Evolutionary conservation across 192 early-diverging fungal genomes (phyloP).

Genomic region (Linderina pennispora): DNA sequence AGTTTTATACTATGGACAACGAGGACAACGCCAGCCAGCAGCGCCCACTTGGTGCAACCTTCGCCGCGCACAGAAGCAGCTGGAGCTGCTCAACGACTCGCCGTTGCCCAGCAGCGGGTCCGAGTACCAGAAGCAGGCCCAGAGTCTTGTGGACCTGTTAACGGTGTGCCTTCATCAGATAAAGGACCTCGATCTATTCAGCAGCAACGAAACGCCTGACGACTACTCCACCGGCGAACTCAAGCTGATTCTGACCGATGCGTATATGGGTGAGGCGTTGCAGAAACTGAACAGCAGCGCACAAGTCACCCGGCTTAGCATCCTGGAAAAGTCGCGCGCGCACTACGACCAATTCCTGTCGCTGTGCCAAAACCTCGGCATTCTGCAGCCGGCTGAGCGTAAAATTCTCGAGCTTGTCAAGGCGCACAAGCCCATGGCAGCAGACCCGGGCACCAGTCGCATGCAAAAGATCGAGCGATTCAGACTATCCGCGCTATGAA

Average conservation of each 20-base stretch:
- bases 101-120: constrained; percentile 21
- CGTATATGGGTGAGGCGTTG: constrained; percentile 35
- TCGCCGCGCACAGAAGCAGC: constrained; percentile 33
- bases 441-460: constrained; percentile 10
- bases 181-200: constrained; percentile 65
- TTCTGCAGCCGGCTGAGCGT: constrained; percentile 34
- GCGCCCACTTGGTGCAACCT: constrained; percentile 20
- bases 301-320: constrained; percentile 3
- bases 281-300: constrained; percentile 14
- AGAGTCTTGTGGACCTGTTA: constrained; percentile 13
- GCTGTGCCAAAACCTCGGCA: constrained; percentile 14
- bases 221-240: constrained; percentile 83
- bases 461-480: constrained; percentile 41
- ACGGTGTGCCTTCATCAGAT: constrained; percentile 16
- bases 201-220: constrained; percentile 80
- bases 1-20: background rate
- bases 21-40: background rate
- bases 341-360: constrained; percentile 23
- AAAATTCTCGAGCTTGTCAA: no score
- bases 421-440: no score
- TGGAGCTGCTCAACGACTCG: constrained; percentile 14
- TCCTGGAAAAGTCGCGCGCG: constrained; percentile 11
- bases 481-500: constrained; percentile 58
- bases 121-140: constrained; percentile 29
- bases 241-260: constrained; percentile 36